Conservation (phyloP, 139 green algal genomes). For the Ettlia oleoabundans region DNA sequence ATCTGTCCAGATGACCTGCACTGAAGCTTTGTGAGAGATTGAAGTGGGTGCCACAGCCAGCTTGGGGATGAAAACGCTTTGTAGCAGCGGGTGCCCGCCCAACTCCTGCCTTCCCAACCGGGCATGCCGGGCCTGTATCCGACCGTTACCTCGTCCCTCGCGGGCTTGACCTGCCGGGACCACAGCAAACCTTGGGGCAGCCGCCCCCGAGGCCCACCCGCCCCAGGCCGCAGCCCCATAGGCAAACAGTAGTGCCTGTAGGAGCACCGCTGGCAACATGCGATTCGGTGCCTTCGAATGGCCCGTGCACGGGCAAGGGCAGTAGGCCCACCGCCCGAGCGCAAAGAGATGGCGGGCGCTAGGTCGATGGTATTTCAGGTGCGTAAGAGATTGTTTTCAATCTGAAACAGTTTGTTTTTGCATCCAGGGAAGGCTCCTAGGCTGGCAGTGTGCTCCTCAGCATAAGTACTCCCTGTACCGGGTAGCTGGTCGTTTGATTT, state of each 20-base stretch:
- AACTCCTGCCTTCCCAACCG: too few species aligned
- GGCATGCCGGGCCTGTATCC: not conserved
- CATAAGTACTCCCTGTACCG: too few species aligned
- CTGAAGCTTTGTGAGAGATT: not conserved
- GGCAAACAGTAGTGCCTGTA: not conserved
- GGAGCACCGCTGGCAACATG: not conserved
- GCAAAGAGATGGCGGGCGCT: too few species aligned
- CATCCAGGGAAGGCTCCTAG: too few species aligned
- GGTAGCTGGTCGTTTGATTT: too few species aligned
- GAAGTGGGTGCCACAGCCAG: not conserved
- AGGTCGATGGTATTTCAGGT: too few species aligned
- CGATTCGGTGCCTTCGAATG: not conserved
- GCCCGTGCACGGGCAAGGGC: too few species aligned
- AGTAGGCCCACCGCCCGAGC: too few species aligned
- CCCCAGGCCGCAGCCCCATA: not conserved
- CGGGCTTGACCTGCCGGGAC: not conserved
- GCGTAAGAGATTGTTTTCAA: too few species aligned
- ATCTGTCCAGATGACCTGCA: slow-evolving; percentile 2
- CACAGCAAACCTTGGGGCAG: slow-evolving; percentile 4
- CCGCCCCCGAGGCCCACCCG: not conserved
- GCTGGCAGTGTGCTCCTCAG: too few species aligned
- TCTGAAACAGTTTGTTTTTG: too few species aligned
- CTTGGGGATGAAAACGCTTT: not conserved
- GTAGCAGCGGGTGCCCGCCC: too few species aligned
- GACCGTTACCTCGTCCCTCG: not conserved